A percentile compares a stretch with the other conserved stretches of the same genome.
Conservation (phyloP, 345 rosid species). For the Boechera divaricarpa region DNA sequence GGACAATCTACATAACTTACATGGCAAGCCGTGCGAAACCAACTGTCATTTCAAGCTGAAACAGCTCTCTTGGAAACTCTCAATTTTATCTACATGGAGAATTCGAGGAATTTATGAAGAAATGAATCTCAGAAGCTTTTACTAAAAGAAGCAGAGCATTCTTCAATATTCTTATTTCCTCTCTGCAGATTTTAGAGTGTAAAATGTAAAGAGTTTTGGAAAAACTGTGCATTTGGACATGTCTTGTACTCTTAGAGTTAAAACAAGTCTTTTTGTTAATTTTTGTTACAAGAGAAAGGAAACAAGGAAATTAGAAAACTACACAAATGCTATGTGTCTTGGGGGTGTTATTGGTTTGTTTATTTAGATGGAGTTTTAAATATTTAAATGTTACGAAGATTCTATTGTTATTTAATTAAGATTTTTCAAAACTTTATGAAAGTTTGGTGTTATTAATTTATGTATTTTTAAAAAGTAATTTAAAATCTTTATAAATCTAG, state of each 20-base stretch:
- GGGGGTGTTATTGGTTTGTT: too few species aligned
- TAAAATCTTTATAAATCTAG: too few species aligned
- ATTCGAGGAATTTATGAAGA: constrained; percentile 1
- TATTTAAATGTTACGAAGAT: too few species aligned
- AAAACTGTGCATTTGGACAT: constrained; percentile 25
- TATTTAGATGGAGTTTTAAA: too few species aligned
- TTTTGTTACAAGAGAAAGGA: neutral
- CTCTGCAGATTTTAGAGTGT: constrained; percentile 26
- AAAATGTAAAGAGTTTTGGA: constrained; percentile 24
- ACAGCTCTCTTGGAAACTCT: constrained; percentile 6
- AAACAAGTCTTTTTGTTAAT: neutral
- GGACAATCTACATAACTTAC: constrained; percentile 91
- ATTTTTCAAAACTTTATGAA: too few species aligned
- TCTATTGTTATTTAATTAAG: too few species aligned
- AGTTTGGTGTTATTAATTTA: too few species aligned
- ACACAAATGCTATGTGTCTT: neutral
- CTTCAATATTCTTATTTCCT: constrained; percentile 35
- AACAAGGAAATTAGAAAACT: neutral
- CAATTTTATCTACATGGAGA: neutral
- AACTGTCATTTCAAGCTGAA: constrained; percentile 44
- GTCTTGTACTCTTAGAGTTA: neutral
- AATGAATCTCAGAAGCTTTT: constrained; percentile 1
- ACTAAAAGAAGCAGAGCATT: constrained; percentile 14
- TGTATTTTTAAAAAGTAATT: too few species aligned
- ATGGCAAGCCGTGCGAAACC: constrained; percentile 79